Conservation (phyloP, 2,329 filamentous ascomycete genomes). For the Cryphonectria carpinicola region DNA sequence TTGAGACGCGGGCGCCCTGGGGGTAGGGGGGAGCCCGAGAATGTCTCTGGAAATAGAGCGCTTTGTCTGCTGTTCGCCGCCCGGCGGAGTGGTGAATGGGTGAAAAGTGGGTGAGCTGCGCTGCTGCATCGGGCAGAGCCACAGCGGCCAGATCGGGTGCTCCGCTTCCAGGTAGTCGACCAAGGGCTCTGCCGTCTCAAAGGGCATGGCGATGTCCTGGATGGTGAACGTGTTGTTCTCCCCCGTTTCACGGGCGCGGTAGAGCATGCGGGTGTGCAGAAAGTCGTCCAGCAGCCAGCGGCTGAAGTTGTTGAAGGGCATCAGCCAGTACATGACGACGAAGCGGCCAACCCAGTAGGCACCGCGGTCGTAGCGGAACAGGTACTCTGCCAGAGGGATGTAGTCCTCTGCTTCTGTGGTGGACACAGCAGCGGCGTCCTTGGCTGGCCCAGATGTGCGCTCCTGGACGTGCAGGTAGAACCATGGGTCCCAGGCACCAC, state of each 20-base stretch:
- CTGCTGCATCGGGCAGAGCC: slow-evolving; percentile 61
- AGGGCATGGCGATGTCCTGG: slow-evolving; percentile 67
- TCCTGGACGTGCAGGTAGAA: slow-evolving; percentile 73
- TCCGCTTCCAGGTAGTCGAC: slow-evolving; percentile 56
- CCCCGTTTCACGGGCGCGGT: slow-evolving; percentile 70
- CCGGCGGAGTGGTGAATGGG: slow-evolving; percentile 48
- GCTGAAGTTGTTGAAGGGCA: slow-evolving; percentile 68
- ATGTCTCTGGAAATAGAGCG: background rate
- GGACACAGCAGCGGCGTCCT: slow-evolving; percentile 22
- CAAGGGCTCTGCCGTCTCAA: slow-evolving; percentile 54
- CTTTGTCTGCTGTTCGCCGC: background rate
- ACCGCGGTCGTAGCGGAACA: slow-evolving; percentile 76
- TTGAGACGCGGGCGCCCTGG: slow-evolving; percentile 1
- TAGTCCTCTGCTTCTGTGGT: slow-evolving; percentile 55
- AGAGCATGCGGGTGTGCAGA: slow-evolving; percentile 74
- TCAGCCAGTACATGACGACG: slow-evolving; percentile 67
- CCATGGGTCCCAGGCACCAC: slow-evolving; percentile 69
- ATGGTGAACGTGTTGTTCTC: slow-evolving; percentile 69
- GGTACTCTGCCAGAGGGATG: slow-evolving; percentile 71
- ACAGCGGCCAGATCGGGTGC: slow-evolving; percentile 62
- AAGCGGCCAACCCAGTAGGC: slow-evolving; percentile 74
- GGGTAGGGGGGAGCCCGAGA: slow-evolving; percentile 15
- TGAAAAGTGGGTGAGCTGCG: slow-evolving; percentile 58
- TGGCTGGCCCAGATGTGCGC: slow-evolving; percentile 38
- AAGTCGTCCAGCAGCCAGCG: slow-evolving; percentile 75